These are phyloP conservation scores for Blastomyces emzantsi DNA, from an alignment of 2,329 filamentous ascomycete genomes.

Conservation along the genomic window DNA sequence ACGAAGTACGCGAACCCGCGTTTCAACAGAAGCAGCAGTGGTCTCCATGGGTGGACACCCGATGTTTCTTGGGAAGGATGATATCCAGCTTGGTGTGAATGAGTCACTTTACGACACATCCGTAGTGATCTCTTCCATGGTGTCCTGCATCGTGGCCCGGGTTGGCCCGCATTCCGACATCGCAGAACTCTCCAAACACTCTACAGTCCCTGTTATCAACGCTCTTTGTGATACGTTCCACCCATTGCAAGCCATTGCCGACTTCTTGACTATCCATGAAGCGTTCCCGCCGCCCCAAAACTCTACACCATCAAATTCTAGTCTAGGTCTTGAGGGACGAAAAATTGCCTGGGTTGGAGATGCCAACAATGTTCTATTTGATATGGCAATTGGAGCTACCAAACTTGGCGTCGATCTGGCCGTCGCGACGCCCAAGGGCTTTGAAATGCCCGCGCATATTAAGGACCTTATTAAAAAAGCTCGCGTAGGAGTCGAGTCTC, in stretches of 20 bases:
- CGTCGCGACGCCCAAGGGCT: constrained; percentile 78
- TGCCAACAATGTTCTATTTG: constrained; percentile 93
- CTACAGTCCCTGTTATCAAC: constrained; percentile 74
- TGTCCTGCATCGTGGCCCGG: constrained; percentile 70
- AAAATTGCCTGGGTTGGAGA: constrained; percentile 97
- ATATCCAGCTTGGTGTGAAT: constrained; percentile 92
- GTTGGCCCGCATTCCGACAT: constrained; percentile 72
- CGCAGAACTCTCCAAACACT: constrained; percentile 59
- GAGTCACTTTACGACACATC: constrained; percentile 92
- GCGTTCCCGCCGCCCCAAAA: constrained; percentile 47
- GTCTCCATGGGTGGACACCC: constrained; percentile 82
- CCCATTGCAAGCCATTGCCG: constrained; percentile 87
- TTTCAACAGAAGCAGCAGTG: constrained; percentile 87
- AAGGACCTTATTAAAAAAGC: constrained; percentile 60
- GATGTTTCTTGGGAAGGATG: constrained; percentile 93
- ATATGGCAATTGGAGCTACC: constrained; percentile 75
- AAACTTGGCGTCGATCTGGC: constrained; percentile 82
- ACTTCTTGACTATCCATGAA: constrained; percentile 86
- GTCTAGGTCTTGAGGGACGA: constrained; percentile 65
- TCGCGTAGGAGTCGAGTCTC: constrained; percentile 46
- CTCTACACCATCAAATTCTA: constrained; percentile 24
- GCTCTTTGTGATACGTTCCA: constrained; percentile 86
- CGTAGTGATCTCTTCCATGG: constrained; percentile 89
- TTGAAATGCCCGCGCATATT: constrained; percentile 71
- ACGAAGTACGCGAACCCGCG: constrained; percentile 82